Percentiles rank a stretch among this genome's conserved stretches.
phyloP scores from a whole-genome alignment of 306 rosid species.

The Cyamopsis tetragonoloba region DNA sequence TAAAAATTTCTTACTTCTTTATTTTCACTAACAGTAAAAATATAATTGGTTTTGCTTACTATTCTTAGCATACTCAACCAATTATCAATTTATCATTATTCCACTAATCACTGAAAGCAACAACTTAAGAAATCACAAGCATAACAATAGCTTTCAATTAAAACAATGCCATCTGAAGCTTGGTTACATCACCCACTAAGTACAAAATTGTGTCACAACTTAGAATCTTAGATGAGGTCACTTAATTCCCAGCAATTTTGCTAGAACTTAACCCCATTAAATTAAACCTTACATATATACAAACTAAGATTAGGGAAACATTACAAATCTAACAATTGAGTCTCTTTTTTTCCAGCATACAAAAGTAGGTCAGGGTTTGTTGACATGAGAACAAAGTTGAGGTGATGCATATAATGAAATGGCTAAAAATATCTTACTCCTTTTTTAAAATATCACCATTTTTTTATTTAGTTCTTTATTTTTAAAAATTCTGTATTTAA shows the following conservation, averaged over 20 bases:
- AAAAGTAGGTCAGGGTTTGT: conserved; percentile 36
- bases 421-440: too few species aligned
- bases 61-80: too few species aligned
- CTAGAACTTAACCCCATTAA: conserved; percentile 15
- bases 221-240: not conserved
- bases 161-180: conserved; percentile 14
- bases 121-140: conserved; percentile 12
- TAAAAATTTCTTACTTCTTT: too few species aligned
- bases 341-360: conserved; percentile 7
- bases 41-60: too few species aligned
- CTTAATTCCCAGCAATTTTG: conserved; percentile 20
- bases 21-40: too few species aligned
- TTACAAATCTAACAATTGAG: not conserved
- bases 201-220: conserved; percentile 24
- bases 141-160: conserved; percentile 28
- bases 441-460: too few species aligned
- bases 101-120: conserved; percentile 30
- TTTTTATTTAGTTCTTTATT: too few species aligned
- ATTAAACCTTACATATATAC: conserved; percentile 28
- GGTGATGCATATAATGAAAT: conserved; percentile 30
- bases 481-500: too few species aligned
- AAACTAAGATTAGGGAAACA: conserved; percentile 7
- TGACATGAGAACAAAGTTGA: conserved; percentile 24
- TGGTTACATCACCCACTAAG: conserved; percentile 20
- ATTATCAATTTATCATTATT: conserved; percentile 31